phyloP scores from a whole-genome alignment of 1,139 yeast genomes.

The Saccharomycopsis phalli region DNA sequence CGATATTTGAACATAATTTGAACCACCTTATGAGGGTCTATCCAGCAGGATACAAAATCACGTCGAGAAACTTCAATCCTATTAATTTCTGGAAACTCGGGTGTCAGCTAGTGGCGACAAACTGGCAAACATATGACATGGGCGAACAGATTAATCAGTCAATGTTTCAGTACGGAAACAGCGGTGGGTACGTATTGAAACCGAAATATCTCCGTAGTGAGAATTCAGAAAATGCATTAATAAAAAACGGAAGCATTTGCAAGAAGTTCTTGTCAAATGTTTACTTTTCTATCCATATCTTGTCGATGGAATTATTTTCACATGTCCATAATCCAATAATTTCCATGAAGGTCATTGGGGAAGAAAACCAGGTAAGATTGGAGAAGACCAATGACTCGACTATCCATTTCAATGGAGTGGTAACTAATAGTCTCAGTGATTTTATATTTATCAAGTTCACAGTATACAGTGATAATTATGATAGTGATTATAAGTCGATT shows the following conservation, averaged over 20 bases:
- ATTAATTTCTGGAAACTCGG: conserved; percentile 76
- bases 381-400: conserved; percentile 41
- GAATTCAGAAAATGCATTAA: no score
- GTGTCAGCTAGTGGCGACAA: conserved; percentile 89
- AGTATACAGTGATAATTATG: conserved; percentile 33
- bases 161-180: conserved; percentile 41
- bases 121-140: conserved; percentile 89
- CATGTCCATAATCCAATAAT: conserved; percentile 42
- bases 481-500: conserved; percentile 44
- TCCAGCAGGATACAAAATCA: conserved; percentile 72
- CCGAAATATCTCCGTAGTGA: conserved; percentile 34
- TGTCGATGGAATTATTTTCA: conserved; percentile 77
- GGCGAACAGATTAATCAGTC: conserved; percentile 92
- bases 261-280: conserved; percentile 21
- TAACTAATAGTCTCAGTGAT: conserved; percentile 30
- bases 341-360: conserved; percentile 51
- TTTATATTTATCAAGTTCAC: conserved; percentile 45
- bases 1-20: conserved; percentile 70
- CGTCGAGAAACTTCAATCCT: conserved; percentile 76
- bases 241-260: conserved; percentile 25
- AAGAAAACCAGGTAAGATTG: conserved; percentile 77
- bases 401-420: background rate
- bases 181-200: conserved; percentile 68
- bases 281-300: conserved; percentile 37
- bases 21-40: conserved; percentile 73